Evolutionary conservation across 805 yeast species (phyloP).

Genomic region (Starmera dryadoides): DNA sequence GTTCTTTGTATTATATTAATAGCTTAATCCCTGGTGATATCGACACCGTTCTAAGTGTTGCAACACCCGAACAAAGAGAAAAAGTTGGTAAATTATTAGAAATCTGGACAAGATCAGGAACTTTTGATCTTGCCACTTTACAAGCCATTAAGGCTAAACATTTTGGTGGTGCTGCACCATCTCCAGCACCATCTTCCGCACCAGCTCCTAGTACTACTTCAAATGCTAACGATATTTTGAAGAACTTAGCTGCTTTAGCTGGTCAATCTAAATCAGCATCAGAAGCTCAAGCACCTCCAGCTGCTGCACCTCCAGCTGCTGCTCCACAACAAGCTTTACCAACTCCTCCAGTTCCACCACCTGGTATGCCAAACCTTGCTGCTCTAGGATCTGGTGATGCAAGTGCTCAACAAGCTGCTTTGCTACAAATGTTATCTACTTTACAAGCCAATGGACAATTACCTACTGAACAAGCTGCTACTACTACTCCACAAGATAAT

Average conservation of each 20-base stretch:
- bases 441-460: constrained; percentile 23
- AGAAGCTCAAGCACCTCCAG: constrained; percentile 3
- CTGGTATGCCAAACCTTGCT: constrained; percentile 9
- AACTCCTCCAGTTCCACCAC: constrained; percentile 7
- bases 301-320: constrained; percentile 4
- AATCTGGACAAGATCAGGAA: constrained; percentile 84
- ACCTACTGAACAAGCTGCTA: constrained; percentile 8
- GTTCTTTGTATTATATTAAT: constrained; percentile 62
- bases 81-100: constrained; percentile 81
- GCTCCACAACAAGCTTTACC: constrained; percentile 6
- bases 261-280: too few species aligned
- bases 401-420: constrained; percentile 32
- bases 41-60: constrained; percentile 52
- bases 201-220: constrained; percentile 24
- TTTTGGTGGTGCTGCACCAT: constrained; percentile 29
- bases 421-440: constrained; percentile 30
- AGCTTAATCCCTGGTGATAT: constrained; percentile 57
- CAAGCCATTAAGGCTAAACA: constrained; percentile 48
- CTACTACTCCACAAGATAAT: constrained; percentile 6
- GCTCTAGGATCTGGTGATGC: constrained; percentile 19
- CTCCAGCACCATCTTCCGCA: constrained; percentile 22
- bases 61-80: constrained; percentile 51
- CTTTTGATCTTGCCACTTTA: constrained; percentile 58
- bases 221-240: constrained; percentile 58
- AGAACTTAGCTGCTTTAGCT: constrained; percentile 55